A percentile compares a stretch with the other conserved stretches of the same genome.
Conservation (phyloP, 352 stramenopile genomes). For the Globisporangium splendens region DNA sequence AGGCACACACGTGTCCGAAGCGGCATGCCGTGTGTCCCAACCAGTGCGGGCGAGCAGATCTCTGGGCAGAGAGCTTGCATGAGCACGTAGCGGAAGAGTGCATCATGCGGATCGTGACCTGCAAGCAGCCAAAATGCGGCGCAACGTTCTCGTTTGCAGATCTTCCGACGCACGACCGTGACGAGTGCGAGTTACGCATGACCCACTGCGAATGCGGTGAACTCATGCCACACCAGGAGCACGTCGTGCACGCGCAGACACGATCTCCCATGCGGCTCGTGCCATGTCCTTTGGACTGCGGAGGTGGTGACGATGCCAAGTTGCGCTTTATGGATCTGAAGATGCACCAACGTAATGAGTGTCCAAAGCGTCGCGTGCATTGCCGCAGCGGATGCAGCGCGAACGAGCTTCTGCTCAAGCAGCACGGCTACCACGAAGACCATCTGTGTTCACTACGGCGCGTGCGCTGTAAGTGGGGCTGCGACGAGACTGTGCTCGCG, state of each 20-base stretch:
- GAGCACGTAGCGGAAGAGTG: conserved; percentile 36
- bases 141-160: conserved; percentile 17
- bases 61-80: conserved; percentile 52
- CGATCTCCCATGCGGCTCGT: conserved; percentile 49
- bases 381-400: conserved; percentile 65
- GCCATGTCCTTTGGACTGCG: conserved; percentile 46
- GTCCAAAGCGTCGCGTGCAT: conserved; percentile 43
- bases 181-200: conserved; percentile 43
- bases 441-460: conserved; percentile 40
- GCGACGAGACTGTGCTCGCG: conserved; percentile 46
- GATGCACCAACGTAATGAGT: conserved; percentile 41
- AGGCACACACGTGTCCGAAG: conserved; percentile 42
- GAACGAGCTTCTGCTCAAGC: conserved; percentile 32
- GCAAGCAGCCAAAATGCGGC: conserved; percentile 48
- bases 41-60: conserved; percentile 16
- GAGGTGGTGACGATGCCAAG: not conserved
- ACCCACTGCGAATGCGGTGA: conserved; percentile 57
- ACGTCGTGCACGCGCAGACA: conserved; percentile 35
- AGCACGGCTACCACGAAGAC: conserved; percentile 47
- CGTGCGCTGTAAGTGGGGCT: conserved; percentile 56
- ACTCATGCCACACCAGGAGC: conserved; percentile 46
- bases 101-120: conserved; percentile 33
- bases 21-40: conserved; percentile 43
- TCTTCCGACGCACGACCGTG: conserved; percentile 24
- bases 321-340: conserved; percentile 43